Conservation (phyloP, 257 asterid genomes). For the Solanum dulcamara region DNA sequence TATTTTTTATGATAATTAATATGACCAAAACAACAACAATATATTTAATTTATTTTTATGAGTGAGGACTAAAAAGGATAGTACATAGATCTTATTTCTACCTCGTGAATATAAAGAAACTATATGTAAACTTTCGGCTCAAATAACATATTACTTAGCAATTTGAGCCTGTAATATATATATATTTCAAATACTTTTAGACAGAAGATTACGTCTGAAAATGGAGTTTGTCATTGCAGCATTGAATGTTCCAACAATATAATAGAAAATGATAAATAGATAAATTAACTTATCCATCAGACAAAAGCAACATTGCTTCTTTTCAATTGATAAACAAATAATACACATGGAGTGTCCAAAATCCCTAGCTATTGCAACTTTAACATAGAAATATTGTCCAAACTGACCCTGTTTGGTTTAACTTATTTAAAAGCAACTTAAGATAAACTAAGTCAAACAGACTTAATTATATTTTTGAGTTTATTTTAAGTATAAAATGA, state of each 20-base stretch:
- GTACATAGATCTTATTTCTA: too few relatives aligned
- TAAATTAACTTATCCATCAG: not conserved
- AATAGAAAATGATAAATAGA: not conserved
- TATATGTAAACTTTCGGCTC: not conserved
- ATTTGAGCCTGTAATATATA: not conserved
- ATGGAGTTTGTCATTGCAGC: not conserved
- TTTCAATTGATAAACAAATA: not conserved
- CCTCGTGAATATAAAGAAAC: too few relatives aligned
- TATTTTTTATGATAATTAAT: too few relatives aligned
- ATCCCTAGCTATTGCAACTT: not conserved
- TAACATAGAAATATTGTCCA: not conserved
- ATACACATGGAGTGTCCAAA: not conserved
- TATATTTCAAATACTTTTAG: not conserved
- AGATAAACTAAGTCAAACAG: too few relatives aligned
- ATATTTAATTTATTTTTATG: too few relatives aligned
- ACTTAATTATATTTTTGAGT: too few relatives aligned
- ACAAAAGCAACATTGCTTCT: not conserved
- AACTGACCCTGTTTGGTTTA: too few relatives aligned
- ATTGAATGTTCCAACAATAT: not conserved
- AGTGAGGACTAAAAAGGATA: too few relatives aligned
- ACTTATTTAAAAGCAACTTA: too few relatives aligned
- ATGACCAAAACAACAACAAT: too few relatives aligned
- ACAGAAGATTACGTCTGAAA: too few relatives aligned
- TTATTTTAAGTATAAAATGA: too few relatives aligned
- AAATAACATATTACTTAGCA: not conserved